A percentile compares a stretch with the other conserved stretches of the same genome.
These are phyloP conservation scores for Imleria badia DNA, from an alignment of 768 basidiomycete genomes.

Conservation along the genomic window DNA sequence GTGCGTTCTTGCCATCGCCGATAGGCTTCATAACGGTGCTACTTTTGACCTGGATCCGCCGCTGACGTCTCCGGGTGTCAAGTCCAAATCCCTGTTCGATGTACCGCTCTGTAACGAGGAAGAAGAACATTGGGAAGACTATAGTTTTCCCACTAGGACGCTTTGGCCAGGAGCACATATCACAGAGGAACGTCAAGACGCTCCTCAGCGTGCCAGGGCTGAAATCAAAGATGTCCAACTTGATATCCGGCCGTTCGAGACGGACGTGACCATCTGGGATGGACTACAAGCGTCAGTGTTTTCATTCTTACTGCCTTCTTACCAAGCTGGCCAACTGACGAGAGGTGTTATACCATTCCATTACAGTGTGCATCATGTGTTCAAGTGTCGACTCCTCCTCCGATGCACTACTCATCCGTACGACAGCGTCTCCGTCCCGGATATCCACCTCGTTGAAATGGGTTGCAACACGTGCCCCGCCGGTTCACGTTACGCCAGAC, in stretches of 20 bases:
- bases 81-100: background rate
- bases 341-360: background rate
- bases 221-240: constrained; percentile 14
- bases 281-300: constrained; percentile 18
- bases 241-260: constrained; percentile 8
- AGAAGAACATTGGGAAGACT: background rate
- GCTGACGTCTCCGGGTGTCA: background rate
- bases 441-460: constrained; percentile 19
- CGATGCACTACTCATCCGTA: constrained; percentile 16
- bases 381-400: constrained; percentile 27
- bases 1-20: background rate
- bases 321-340: background rate
- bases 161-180: background rate
- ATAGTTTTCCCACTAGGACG: background rate
- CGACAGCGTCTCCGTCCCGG: constrained; percentile 5
- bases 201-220: background rate
- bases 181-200: background rate
- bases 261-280: constrained; percentile 29
- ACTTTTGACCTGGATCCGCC: background rate
- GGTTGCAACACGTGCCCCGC: constrained; percentile 16
- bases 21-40: constrained; percentile 5
- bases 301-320: background rate
- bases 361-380: constrained; percentile 17
- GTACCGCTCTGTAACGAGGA: background rate
- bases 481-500: constrained; percentile 1